A percentile compares a stretch with the other conserved stretches of the same genome.
phyloP scores from a whole-genome alignment of 768 basidiomycete genomes.

The Ramaria sp. region DNA sequence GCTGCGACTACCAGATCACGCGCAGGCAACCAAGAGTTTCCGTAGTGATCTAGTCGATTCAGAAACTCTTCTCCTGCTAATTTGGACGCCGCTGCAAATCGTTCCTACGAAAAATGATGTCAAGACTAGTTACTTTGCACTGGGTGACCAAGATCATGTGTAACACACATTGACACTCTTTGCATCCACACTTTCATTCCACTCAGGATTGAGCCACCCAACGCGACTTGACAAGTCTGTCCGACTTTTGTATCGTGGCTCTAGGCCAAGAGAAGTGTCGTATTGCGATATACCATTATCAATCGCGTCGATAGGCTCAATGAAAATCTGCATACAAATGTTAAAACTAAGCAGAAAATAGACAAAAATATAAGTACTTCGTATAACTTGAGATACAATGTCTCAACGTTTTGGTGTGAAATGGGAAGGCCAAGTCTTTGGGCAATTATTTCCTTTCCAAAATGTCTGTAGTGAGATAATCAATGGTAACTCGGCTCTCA shows the following conservation, averaged over 20 bases:
- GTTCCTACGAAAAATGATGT: slow-evolving; percentile 34
- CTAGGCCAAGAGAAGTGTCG: slow-evolving; percentile 35
- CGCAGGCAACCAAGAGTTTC: slow-evolving; percentile 87
- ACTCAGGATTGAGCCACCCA: slow-evolving; percentile 74
- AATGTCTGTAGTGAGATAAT: slow-evolving; percentile 47
- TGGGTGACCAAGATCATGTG: background rate
- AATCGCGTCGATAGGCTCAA: slow-evolving; percentile 89
- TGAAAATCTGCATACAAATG: slow-evolving; percentile 52
- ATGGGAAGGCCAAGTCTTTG: slow-evolving; percentile 36
- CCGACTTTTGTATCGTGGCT: slow-evolving; percentile 59
- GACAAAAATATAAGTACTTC: slow-evolving; percentile 31
- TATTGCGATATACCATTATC: slow-evolving; percentile 93
- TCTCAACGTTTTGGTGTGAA: slow-evolving; percentile 54
- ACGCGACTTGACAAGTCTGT: slow-evolving; percentile 86
- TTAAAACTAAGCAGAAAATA: slow-evolving; percentile 2
- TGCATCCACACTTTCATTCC: slow-evolving; percentile 76
- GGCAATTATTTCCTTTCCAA: slow-evolving; percentile 78
- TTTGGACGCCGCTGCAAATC: slow-evolving; percentile 68
- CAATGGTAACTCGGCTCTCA: background rate
- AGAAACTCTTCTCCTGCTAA: slow-evolving; percentile 83
- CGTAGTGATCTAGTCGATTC: slow-evolving; percentile 67
- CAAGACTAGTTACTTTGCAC: background rate
- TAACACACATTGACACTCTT: slow-evolving; percentile 58
- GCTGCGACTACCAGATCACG: slow-evolving; percentile 59
- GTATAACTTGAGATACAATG: slow-evolving; percentile 85